Evolutionary conservation across 495 filamentous ascomycete species (phyloP).

Genomic region (Entonaema liquescens): DNA sequence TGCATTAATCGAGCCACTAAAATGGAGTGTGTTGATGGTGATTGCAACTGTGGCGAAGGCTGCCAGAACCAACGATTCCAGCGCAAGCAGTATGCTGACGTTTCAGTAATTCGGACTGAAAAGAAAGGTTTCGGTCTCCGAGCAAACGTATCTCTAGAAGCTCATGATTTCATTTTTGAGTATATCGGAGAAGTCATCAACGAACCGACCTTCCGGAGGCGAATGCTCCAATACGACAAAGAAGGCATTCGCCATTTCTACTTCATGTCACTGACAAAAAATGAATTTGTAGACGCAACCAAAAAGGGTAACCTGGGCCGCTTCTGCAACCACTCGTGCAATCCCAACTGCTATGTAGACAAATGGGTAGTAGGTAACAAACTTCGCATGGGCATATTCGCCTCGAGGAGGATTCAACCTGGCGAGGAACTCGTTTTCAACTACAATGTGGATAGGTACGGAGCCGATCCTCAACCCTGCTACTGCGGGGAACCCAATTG

Average conservation of each 20-base stretch:
- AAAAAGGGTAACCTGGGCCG: constrained; percentile 95
- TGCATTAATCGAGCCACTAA: constrained; percentile 99
- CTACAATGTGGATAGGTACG: constrained; percentile 99
- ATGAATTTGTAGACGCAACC: constrained; percentile 97
- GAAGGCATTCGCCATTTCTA: constrained; percentile 99
- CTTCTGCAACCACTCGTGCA: constrained; percentile 99
- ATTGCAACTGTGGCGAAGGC: constrained; percentile 83
- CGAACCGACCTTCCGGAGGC: constrained; percentile 83
- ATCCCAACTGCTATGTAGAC: constrained; percentile 98
- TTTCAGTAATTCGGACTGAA: constrained; percentile 95
- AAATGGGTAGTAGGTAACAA: constrained; percentile 99
- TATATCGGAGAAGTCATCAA: constrained; percentile 99
- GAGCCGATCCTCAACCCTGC: constrained; percentile 94
- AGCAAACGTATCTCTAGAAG: constrained; percentile 75
- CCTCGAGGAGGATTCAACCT: constrained; percentile 81
- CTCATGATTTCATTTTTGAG: constrained; percentile 94
- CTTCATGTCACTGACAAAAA: constrained; percentile 98
- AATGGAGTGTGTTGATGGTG: constrained; percentile 88
- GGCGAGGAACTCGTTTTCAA: constrained; percentile 99
- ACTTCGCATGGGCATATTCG: constrained; percentile 98
- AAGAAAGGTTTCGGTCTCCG: constrained; percentile 96
- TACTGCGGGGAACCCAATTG: constrained; percentile 97
- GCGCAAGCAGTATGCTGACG: constrained; percentile 85
- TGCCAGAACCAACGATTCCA: constrained; percentile 98
- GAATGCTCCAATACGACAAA: constrained; percentile 90